Evolutionary conservation across 768 basidiomycete species (phyloP), one percentile per base, ranked within the genome.

Genomic region (Termitomyces heimii): DNA sequence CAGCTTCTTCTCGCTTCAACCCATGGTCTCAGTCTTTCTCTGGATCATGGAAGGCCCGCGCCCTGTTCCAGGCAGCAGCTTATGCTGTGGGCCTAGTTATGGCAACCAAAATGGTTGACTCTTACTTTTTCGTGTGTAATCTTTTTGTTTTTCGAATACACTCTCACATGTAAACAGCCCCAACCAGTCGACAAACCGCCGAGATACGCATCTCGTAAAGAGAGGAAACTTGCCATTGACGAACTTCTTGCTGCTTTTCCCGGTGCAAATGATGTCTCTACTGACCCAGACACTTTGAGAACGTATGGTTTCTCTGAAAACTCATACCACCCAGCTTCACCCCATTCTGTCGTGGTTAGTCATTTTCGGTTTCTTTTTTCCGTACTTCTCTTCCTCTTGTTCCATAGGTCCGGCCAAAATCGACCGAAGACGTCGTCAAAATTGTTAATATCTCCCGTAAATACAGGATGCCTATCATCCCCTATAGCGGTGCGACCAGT

Each of bases 401-500:
- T 16, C 34, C 56, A 65, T 75, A 71, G 81, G 83, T 88, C 51
- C 80, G 79, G 49, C 84, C 84, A 6, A 68, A 69, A 34, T 82
- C 75, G 54, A 96, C 94, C 0, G 83, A 86, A 54, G 94, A 97
- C 66, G 92, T 97, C 2, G 85, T 92, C 55, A 80, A 82, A 57
- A 76, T 92, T 50, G 86, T 97, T 57, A 82, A 88, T 57, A 81
- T 93, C 42, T 85, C 94, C 0, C 76, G 81, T 45, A 84, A 85
- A 67, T 87, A 84, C 68, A 76, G 76, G 47, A 75, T 96, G 34
- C 94, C 94, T 3, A 78, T 96, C 28, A 83, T 83, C 16, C 83
- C 92, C 2, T 94, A 87, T 65, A 85, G 88, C 48, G 94, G 92
- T 2, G 93, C 89, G 12, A 96, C 92, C 0, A 88, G 86, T 65